A percentile compares a stretch with the other conserved stretches of the same genome.
Evolutionary conservation across 2,329 filamentous ascomycete genomes (phyloP).

Genomic region (Laburnicola sp.): DNA sequence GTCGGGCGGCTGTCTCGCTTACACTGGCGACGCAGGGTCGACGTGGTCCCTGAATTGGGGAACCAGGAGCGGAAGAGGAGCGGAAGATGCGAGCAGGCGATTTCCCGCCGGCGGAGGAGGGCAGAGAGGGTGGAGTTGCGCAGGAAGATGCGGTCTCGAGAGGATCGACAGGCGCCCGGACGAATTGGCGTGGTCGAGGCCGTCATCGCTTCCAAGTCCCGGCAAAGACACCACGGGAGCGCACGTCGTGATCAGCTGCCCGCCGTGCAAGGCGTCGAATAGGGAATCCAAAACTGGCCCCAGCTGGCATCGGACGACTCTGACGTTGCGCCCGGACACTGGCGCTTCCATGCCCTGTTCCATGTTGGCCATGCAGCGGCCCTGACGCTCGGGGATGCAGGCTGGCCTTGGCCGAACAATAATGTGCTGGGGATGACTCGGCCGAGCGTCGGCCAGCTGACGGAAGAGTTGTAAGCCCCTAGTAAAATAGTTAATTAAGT

Average conservation of each 20-base stretch:
- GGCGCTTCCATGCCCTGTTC: neutral
- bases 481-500: no score
- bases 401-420: neutral
- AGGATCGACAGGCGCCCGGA: neutral
- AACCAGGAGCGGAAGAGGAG: neutral
- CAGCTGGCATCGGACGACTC: neutral
- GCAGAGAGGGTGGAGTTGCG: constrained; percentile 7
- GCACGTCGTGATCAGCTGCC: neutral
- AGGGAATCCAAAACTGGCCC: neutral
- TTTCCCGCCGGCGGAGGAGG: constrained; percentile 8
- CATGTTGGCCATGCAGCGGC: neutral
- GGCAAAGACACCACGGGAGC: neutral
- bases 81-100: neutral
- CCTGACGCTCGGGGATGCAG: no score
- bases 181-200: neutral
- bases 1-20: constrained; percentile 2
- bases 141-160: constrained; percentile 6
- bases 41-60: neutral
- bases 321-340: neutral
- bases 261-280: neutral
- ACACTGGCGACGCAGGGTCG: constrained; percentile 1
- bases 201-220: constrained; percentile 2
- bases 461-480: no score
- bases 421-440: neutral
- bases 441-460: constrained; percentile 2